A percentile compares a stretch with the other conserved stretches of the same genome.
Evolutionary conservation across 164 flowering plant species (phyloP).

Genomic region (Pachysandra terminalis): DNA sequence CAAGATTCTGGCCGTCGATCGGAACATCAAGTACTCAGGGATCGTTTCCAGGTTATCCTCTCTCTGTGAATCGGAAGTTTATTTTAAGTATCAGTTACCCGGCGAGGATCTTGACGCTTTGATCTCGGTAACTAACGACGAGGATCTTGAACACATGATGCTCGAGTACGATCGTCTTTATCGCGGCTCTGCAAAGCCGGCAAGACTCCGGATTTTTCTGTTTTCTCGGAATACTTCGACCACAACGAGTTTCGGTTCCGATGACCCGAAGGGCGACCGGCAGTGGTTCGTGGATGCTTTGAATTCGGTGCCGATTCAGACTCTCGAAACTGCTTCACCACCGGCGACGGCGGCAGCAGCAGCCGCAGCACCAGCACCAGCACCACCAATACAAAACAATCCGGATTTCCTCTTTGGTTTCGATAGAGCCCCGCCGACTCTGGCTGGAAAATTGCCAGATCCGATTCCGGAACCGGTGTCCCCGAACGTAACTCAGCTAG

Average conservation of each 20-base stretch:
- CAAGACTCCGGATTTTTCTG: slow-evolving; percentile 58
- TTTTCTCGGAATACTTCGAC: slow-evolving; percentile 27
- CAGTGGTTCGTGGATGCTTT: slow-evolving; percentile 80
- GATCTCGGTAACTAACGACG: slow-evolving; percentile 78
- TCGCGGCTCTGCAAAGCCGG: slow-evolving; percentile 52
- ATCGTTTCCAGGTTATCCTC: slow-evolving; percentile 46
- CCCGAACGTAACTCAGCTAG: slow-evolving; percentile 18
- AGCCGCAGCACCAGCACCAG: no score
- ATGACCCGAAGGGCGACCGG: slow-evolving; percentile 40
- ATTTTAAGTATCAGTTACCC: slow-evolving; percentile 78
- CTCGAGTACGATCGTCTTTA: slow-evolving; percentile 67
- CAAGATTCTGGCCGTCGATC: slow-evolving; percentile 74
- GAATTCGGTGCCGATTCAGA: slow-evolving; percentile 50
- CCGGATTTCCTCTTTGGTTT: slow-evolving; percentile 74
- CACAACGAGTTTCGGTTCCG: slow-evolving; percentile 21
- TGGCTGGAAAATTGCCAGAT: slow-evolving; percentile 20
- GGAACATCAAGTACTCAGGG: slow-evolving; percentile 35
- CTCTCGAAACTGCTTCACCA: slow-evolving; percentile 28
- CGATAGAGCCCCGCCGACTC: slow-evolving; percentile 41
- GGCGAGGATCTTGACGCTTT: slow-evolving; percentile 83
- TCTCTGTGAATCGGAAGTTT: slow-evolving; percentile 34
- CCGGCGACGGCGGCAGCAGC: slow-evolving; percentile 18
- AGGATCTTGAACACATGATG: slow-evolving; percentile 89
- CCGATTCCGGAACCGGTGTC: slow-evolving; percentile 13
- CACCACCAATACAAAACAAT: no score